Conservation (phyloP, 202 grass and related monocot genomes). For the Bolboschoenoplectus hybrid region DNA sequence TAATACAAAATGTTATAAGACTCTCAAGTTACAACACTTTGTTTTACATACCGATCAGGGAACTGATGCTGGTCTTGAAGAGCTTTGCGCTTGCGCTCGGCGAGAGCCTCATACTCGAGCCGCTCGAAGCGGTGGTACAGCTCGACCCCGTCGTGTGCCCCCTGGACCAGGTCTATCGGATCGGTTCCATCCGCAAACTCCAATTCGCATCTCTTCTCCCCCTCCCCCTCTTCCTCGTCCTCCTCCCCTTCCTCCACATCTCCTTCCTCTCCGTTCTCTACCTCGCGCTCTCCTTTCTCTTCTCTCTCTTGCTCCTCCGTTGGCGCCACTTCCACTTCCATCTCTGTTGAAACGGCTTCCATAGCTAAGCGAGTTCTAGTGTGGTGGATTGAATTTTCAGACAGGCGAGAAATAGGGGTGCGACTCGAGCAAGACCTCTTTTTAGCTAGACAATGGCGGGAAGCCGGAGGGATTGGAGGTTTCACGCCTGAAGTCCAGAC, state of each 20-base stretch:
- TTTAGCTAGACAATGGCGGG: background rate
- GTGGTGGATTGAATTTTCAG: too few relatives aligned
- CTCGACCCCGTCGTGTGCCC: constrained; percentile 29
- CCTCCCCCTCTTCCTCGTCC: constrained; percentile 41
- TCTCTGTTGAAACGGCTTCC: background rate
- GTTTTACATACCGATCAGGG: constrained; percentile 43
- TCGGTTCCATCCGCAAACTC: constrained; percentile 60
- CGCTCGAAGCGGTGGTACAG: constrained; percentile 45
- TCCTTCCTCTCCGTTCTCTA: background rate
- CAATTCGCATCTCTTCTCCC: constrained; percentile 54
- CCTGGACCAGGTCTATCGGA: constrained; percentile 62
- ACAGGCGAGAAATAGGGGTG: background rate
- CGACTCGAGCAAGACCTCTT: too few relatives aligned
- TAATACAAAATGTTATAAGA: background rate
- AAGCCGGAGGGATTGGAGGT: background rate
- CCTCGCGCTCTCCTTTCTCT: background rate
- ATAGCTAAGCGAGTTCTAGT: background rate
- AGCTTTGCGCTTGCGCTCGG: constrained; percentile 64
- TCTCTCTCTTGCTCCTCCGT: constrained; percentile 15
- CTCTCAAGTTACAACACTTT: background rate
- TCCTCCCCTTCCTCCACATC: constrained; percentile 36
- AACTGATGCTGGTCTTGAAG: constrained; percentile 44
- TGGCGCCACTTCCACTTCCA: constrained; percentile 32
- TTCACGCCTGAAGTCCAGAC: background rate
- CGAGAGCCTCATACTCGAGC: constrained; percentile 60